Evolutionary conservation across 2,329 filamentous ascomycete species (phyloP).

Genomic region (Colletotrichum chlorophyti): DNA sequence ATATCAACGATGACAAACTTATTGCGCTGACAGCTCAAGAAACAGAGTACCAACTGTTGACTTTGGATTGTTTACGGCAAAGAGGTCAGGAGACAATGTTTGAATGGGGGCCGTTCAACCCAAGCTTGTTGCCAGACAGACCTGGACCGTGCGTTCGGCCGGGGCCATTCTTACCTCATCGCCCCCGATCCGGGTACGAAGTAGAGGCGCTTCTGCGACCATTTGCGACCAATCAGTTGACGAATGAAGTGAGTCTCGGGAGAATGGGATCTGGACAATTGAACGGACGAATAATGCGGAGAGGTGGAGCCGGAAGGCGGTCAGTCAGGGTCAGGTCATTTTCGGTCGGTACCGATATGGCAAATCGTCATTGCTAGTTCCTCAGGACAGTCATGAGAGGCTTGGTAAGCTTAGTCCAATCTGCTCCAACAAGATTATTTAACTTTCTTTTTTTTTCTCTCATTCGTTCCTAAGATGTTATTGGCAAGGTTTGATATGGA

Average conservation of each 20-base stretch:
- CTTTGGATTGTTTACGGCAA: neutral
- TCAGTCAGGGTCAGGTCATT: conserved; percentile 21
- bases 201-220: no score
- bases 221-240: neutral
- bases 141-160: conserved; percentile 11
- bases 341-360: neutral
- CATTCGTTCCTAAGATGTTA: no score
- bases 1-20: no score
- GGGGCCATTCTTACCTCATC: conserved; percentile 19
- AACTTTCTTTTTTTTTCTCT: no score
- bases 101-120: neutral
- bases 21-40: no score
- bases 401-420: no score
- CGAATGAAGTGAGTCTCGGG: neutral
- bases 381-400: no score
- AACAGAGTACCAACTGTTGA: no score
- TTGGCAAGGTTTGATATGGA: no score
- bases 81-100: conserved; percentile 11
- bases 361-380: no score
- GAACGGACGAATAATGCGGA: conserved; percentile 15
- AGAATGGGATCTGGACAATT: no score
- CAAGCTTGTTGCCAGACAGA: neutral
- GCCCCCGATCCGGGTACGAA: neutral
- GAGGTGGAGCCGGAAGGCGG: conserved; percentile 23
- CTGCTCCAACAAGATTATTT: no score